Evolutionary conservation across 805 yeast species (phyloP).

Genomic region (Zygosaccharomyces siamensis): DNA sequence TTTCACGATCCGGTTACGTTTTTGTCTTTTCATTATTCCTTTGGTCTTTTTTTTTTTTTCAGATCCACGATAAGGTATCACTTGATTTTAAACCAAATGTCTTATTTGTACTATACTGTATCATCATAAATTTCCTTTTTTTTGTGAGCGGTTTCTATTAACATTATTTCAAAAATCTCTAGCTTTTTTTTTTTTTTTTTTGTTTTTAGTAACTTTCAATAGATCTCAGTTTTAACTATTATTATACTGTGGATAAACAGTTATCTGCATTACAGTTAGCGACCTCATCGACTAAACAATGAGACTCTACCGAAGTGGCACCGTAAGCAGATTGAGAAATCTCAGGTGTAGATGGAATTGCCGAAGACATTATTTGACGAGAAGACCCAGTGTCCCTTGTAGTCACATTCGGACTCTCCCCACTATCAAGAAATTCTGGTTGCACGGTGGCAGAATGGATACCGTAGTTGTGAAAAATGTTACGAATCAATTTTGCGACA

Average conservation of each 20-base stretch:
- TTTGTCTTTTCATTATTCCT: not conserved
- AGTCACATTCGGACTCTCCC: conserved; percentile 32
- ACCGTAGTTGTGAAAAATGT: conserved; percentile 75
- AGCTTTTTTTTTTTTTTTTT: not conserved
- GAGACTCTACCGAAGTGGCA: conserved; percentile 30
- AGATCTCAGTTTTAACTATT: not conserved
- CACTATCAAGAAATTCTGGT: conserved; percentile 67
- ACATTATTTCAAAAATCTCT: not conserved
- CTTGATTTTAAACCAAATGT: not conserved
- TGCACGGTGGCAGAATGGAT: conserved; percentile 93
- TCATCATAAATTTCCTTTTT: not conserved
- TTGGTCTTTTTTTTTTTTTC: not conserved
- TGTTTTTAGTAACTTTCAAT: too few species aligned
- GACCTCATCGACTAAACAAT: conserved; percentile 49
- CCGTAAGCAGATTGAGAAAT: conserved; percentile 33
- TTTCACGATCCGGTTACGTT: not conserved
- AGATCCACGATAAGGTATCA: too few species aligned
- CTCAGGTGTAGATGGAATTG: conserved; percentile 8
- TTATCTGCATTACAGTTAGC: conserved; percentile 46
- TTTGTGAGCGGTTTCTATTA: not conserved
- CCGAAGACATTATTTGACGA: conserved; percentile 14
- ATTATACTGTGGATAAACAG: conserved; percentile 34
- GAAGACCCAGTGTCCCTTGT: conserved; percentile 21
- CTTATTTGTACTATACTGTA: not conserved
- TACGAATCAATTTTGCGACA: conserved; percentile 72